A percentile compares a stretch with the other conserved stretches of the same genome.
Evolutionary conservation across 768 basidiomycete genomes (phyloP).

Genomic region (Leccinum subtestaceum): DNA sequence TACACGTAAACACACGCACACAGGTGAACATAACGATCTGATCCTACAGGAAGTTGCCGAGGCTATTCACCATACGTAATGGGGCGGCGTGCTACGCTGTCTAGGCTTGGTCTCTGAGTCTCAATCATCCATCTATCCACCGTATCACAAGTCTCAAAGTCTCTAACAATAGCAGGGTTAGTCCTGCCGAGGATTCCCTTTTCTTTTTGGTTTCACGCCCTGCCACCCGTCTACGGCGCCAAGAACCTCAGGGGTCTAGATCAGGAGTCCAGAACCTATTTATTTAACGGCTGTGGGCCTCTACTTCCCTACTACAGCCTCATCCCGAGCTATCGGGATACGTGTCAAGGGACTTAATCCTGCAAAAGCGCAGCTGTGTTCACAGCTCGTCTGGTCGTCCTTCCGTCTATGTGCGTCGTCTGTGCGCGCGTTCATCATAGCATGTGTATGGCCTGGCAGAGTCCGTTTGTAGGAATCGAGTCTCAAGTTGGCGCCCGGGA

Average conservation of each 20-base stretch:
- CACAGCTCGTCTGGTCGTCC: neutral
- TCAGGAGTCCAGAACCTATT: neutral
- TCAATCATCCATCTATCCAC: neutral
- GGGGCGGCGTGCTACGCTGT: too few species aligned
- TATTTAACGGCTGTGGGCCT: neutral
- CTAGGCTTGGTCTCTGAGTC: neutral
- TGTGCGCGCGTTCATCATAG: too few species aligned
- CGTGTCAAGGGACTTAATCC: neutral
- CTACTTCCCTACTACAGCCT: neutral
- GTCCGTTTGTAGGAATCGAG: neutral
- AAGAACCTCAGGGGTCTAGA: neutral
- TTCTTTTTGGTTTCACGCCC: neutral
- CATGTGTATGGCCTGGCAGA: neutral
- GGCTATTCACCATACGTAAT: neutral
- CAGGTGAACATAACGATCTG: neutral
- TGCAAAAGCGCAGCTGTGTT: neutral
- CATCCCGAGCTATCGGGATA: neutral
- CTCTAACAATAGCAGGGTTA: neutral
- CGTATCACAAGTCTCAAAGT: neutral
- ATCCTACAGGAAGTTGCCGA: too few species aligned
- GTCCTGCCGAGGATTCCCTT: neutral
- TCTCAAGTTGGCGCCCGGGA: neutral
- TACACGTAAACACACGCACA: neutral
- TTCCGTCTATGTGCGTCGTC: neutral
- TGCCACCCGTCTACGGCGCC: neutral